Evolutionary conservation across 495 filamentous ascomycete genomes (phyloP).

Genomic region (Aspergillus carlsbadensis): DNA sequence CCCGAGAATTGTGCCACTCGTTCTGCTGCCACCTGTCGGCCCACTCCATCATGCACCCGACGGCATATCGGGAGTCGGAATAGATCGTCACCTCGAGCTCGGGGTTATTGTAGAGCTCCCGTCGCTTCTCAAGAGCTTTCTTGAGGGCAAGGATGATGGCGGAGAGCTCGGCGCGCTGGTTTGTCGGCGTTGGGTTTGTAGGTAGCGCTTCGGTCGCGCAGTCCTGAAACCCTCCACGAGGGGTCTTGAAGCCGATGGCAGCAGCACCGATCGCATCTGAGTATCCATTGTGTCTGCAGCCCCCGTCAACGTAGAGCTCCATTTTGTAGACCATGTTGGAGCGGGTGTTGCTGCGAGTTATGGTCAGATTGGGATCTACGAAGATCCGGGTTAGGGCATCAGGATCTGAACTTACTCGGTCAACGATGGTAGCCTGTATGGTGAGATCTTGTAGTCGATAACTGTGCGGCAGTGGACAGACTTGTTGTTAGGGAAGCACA

Average conservation of each 20-base stretch:
- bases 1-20: slow-evolving; percentile 5
- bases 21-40: slow-evolving; percentile 10
- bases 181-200: slow-evolving; percentile 29
- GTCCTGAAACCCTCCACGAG: neutral
- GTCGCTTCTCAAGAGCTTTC: slow-evolving; percentile 26
- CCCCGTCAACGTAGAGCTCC: slow-evolving; percentile 38
- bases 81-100: slow-evolving; percentile 4
- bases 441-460: too few relatives aligned
- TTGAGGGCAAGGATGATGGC: slow-evolving; percentile 40
- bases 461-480: too few relatives aligned
- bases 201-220: slow-evolving; percentile 1
- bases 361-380: too few relatives aligned
- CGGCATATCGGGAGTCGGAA: slow-evolving; percentile 10
- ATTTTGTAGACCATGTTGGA: slow-evolving; percentile 36
- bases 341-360: too few relatives aligned
- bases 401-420: too few relatives aligned
- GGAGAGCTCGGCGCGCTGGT: slow-evolving; percentile 38
- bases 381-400: too few relatives aligned
- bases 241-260: slow-evolving; percentile 26
- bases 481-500: too few relatives aligned
- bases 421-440: too few relatives aligned
- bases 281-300: slow-evolving; percentile 34
- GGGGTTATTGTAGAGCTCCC: slow-evolving; percentile 13
- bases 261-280: slow-evolving; percentile 32
- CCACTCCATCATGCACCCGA: slow-evolving; percentile 11